These are phyloP conservation scores for Cryptococcus amylolentus DNA, from an alignment of 1,284 basidiomycete genomes.

Conservation along the genomic window DNA sequence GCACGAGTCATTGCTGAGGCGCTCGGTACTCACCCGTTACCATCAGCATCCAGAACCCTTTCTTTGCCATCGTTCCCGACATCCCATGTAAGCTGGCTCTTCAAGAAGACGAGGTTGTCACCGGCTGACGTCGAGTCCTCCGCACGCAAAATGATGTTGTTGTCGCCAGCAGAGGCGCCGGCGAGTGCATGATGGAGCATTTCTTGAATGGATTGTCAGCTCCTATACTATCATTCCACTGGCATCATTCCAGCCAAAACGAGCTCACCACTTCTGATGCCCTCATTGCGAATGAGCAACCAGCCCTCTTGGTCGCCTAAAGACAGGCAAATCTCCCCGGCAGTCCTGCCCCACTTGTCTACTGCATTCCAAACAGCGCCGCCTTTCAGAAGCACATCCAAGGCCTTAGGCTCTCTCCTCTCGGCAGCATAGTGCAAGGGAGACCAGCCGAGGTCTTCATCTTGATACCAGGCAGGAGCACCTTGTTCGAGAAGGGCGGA, in stretches of 20 bases:
- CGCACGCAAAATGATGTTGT: constrained; percentile 38
- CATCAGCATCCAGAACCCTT: constrained; percentile 57
- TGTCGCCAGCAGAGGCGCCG: constrained; percentile 22
- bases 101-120: constrained; percentile 71
- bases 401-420: constrained; percentile 60
- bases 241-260: neutral
- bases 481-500: constrained; percentile 61
- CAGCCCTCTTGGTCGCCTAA: constrained; percentile 74
- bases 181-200: constrained; percentile 49
- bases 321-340: constrained; percentile 82
- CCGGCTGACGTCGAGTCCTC: constrained; percentile 66
- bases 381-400: constrained; percentile 66
- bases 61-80: constrained; percentile 73
- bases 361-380: constrained; percentile 93
- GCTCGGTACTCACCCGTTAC: constrained; percentile 59
- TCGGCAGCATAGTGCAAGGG: constrained; percentile 86
- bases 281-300: constrained; percentile 73
- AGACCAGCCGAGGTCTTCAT: constrained; percentile 74
- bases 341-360: constrained; percentile 72
- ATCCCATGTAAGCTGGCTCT: constrained; percentile 66
- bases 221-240: neutral
- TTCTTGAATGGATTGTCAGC: constrained; percentile 33
- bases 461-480: constrained; percentile 89
- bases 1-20: neutral
- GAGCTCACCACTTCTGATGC: constrained; percentile 70